These are phyloP conservation scores for Lactarius sanguifluus DNA, from an alignment of 768 basidiomycete genomes.

Conservation along the genomic window DNA sequence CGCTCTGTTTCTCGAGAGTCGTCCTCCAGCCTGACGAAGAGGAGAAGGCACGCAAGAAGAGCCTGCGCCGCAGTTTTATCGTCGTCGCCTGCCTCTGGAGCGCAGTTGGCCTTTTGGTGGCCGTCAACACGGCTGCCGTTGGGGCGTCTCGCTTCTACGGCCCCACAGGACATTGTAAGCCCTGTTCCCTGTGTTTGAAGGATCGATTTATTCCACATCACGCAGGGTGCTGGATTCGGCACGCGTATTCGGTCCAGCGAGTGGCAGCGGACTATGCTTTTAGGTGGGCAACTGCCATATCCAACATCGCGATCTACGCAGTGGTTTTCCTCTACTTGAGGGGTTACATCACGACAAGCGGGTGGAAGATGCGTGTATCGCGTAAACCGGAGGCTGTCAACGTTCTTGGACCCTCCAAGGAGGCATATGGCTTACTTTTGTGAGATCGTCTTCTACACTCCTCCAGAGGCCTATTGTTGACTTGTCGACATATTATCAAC, in stretches of 20 bases:
- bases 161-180: constrained; percentile 42
- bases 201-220: not conserved
- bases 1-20: constrained; percentile 36
- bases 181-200: not conserved
- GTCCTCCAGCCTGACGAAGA: not conserved
- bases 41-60: constrained; percentile 1
- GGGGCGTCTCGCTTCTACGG: constrained; percentile 43
- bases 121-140: constrained; percentile 37
- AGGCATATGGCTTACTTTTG: constrained; percentile 7
- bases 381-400: not conserved
- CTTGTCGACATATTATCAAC: not conserved
- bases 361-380: constrained; percentile 31
- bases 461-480: constrained; percentile 1
- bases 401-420: not conserved
- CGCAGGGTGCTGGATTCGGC: constrained; percentile 52
- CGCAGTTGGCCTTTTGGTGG: constrained; percentile 41
- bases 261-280: constrained; percentile 51
- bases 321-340: constrained; percentile 45
- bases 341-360: constrained; percentile 39
- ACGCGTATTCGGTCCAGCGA: constrained; percentile 37
- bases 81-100: constrained; percentile 40
- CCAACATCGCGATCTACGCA: constrained; percentile 44
- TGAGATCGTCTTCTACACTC: not conserved
- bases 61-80: not conserved
- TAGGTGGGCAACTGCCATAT: constrained; percentile 46